A percentile compares a stretch with the other conserved stretches of the same genome.
These are phyloP conservation scores for Punica granatum DNA, from an alignment of 345 rosid species.

Conservation along the genomic window DNA sequence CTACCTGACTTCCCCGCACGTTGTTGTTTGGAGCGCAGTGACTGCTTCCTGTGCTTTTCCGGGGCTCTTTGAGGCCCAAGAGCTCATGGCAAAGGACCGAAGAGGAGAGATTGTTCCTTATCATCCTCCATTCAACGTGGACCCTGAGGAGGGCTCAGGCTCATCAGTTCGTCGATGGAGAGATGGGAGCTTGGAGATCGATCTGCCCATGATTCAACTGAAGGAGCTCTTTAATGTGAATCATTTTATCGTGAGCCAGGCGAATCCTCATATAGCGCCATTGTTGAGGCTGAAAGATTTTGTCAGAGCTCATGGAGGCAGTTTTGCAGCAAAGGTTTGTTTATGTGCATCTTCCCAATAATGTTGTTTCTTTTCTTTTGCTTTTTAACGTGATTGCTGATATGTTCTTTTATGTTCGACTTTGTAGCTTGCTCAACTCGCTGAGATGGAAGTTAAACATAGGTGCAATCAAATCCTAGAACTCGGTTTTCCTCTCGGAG, in stretches of 20 bases:
- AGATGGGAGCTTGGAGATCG: conserved; percentile 98
- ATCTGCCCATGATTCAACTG: conserved; percentile 96
- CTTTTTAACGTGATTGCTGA: background rate
- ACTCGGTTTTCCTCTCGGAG: conserved; percentile 93
- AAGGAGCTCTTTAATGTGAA: conserved; percentile 95
- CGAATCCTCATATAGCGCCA: conserved; percentile 96
- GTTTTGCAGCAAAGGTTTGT: conserved; percentile 95
- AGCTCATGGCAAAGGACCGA: conserved; percentile 93
- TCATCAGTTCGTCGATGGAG: conserved; percentile 79
- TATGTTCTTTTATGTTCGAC: background rate
- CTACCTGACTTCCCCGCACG: conserved; percentile 96
- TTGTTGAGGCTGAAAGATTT: conserved; percentile 71
- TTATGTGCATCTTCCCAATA: background rate
- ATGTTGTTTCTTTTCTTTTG: background rate
- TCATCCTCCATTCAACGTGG: conserved; percentile 91
- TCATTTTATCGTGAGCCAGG: conserved; percentile 96
- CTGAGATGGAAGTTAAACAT: conserved; percentile 95
- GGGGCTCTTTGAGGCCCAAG: conserved; percentile 97
- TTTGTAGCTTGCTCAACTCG: conserved; percentile 76
- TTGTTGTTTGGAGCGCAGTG: conserved; percentile 98
- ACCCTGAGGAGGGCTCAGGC: conserved; percentile 65
- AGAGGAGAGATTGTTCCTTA: conserved; percentile 91
- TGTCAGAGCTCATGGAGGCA: conserved; percentile 81
- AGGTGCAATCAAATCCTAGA: conserved; percentile 81
- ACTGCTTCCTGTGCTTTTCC: conserved; percentile 99